phyloP scores from a whole-genome alignment of 23 red algal genomes.

The Gracilaria domingensis region DNA sequence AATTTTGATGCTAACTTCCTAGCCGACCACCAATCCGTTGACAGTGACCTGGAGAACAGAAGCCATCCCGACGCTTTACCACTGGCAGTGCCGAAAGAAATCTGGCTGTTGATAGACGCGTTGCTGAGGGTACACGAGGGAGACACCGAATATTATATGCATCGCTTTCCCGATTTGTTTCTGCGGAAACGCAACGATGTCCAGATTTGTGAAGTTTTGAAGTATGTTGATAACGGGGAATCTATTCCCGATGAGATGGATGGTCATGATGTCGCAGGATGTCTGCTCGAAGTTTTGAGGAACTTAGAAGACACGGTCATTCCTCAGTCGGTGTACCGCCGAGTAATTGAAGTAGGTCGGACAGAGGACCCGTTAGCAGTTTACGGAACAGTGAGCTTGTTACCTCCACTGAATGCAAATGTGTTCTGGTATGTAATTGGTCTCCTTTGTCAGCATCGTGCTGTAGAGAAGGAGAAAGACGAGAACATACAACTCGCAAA shows the following conservation, averaged over 20 bases:
- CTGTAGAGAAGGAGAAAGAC: slow-evolving; percentile 25
- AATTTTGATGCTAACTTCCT: not conserved
- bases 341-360: slow-evolving; percentile 49
- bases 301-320: slow-evolving; percentile 61
- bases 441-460: slow-evolving; percentile 26
- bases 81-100: slow-evolving; percentile 58
- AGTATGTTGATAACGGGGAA: slow-evolving; percentile 38
- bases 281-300: slow-evolving; percentile 49
- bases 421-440: slow-evolving; percentile 69
- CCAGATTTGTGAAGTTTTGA: slow-evolving; percentile 13
- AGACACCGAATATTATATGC: slow-evolving; percentile 21
- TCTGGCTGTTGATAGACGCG: slow-evolving; percentile 57
- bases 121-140: slow-evolving; percentile 25
- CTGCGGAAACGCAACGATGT: slow-evolving; percentile 17
- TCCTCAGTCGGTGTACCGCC: slow-evolving; percentile 18
- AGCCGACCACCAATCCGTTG: not conserved
- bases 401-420: slow-evolving; percentile 63
- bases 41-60: slow-evolving; percentile 13
- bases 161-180: slow-evolving; percentile 50
- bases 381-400: slow-evolving; percentile 6
- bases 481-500: slow-evolving; percentile 27
- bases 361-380: slow-evolving; percentile 35
- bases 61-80: slow-evolving; percentile 41
- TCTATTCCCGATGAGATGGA: slow-evolving; percentile 37
- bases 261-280: slow-evolving; percentile 58